Conservation (phyloP, 768 basidiomycete genomes). For the Leccinum rimulosum region DNA sequence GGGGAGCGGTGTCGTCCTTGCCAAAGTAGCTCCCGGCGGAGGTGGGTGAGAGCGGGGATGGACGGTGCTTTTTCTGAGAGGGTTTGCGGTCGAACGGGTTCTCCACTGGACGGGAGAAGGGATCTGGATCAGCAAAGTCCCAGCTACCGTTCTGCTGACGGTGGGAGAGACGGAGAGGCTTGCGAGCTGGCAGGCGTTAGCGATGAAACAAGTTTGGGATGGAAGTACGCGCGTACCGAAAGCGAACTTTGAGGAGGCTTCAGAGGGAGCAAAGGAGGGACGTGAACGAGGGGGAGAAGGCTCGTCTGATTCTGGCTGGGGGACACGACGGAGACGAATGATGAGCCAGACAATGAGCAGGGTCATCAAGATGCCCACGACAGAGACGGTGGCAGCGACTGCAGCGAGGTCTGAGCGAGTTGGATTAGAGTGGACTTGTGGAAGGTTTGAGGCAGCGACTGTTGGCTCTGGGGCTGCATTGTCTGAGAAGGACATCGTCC, state of each 20-base stretch:
- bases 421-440: slow-evolving; percentile 12
- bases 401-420: slow-evolving; percentile 18
- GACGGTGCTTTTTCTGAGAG: slow-evolving; percentile 12
- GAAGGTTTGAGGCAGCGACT: neutral
- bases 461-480: neutral
- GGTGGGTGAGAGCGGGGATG: slow-evolving; percentile 8
- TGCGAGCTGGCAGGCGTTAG: slow-evolving; percentile 16
- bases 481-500: slow-evolving; percentile 1
- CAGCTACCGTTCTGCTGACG: slow-evolving; percentile 21
- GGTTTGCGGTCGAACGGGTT: neutral
- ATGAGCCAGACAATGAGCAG: slow-evolving; percentile 26
- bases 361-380: slow-evolving; percentile 27
- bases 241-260: slow-evolving; percentile 28
- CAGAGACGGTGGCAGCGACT: slow-evolving; percentile 23
- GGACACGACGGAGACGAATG: slow-evolving; percentile 21
- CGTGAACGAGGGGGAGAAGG: slow-evolving; percentile 5
- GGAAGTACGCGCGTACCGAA: slow-evolving; percentile 19
- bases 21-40: slow-evolving; percentile 10
- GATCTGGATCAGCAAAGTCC: slow-evolving; percentile 33
- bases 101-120: slow-evolving; percentile 9
- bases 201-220: neutral
- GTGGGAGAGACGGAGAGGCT: slow-evolving; percentile 24
- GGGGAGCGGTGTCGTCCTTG: slow-evolving; percentile 21
- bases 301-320: neutral
- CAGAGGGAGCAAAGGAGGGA: slow-evolving; percentile 24